Evolutionary conservation across 2,329 filamentous ascomycete genomes (phyloP).

Genomic region (Mycosphaerella arachidis): DNA sequence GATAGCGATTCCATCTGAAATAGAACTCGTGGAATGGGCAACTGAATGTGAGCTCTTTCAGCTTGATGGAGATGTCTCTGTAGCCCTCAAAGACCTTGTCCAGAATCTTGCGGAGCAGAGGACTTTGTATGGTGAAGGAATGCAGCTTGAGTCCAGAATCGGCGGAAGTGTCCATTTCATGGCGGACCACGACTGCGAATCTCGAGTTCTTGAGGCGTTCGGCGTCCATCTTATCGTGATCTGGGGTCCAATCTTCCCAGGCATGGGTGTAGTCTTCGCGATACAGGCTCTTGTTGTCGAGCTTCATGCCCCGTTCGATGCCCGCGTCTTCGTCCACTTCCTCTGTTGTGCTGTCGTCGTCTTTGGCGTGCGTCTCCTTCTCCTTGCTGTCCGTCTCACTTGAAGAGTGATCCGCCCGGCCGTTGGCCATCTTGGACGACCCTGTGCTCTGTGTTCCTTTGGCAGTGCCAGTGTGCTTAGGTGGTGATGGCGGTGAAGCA

Average conservation of each 20-base stretch:
- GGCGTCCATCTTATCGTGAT: constrained; percentile 3
- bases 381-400: not conserved
- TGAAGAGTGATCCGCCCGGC: not conserved
- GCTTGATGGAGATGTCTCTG: constrained; percentile 30
- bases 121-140: constrained; percentile 35
- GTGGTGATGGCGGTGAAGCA: not conserved
- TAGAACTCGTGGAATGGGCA: constrained; percentile 35
- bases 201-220: constrained; percentile 11
- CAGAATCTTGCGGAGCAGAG: constrained; percentile 31
- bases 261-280: not conserved
- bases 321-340: not conserved
- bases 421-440: not conserved
- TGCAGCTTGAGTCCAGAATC: constrained; percentile 22
- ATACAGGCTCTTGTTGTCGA: not conserved
- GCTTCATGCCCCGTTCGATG: not conserved
- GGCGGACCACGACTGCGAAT: constrained; percentile 25
- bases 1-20: constrained; percentile 33
- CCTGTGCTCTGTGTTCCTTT: not conserved
- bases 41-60: constrained; percentile 32
- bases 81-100: constrained; percentile 31
- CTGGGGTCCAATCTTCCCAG: not conserved
- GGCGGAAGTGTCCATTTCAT: constrained; percentile 19
- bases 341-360: not conserved
- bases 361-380: not conserved
- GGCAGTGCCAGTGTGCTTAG: not conserved